Conservation (phyloP, 495 filamentous ascomycete species). For the Podospora sp. region DNA sequence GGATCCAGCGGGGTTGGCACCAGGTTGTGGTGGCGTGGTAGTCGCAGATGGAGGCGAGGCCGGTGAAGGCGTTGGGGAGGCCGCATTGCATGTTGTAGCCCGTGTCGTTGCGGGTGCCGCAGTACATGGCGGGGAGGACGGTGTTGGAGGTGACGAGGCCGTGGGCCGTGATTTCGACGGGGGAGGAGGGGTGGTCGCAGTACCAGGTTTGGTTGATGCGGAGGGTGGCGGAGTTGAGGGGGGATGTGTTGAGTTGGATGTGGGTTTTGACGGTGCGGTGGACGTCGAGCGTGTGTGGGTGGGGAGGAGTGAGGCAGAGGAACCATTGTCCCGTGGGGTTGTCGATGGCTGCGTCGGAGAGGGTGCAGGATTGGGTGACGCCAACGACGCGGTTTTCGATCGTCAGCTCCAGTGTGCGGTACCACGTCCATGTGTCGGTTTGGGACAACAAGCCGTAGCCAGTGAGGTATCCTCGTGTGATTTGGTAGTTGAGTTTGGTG, state of each 20-base stretch:
- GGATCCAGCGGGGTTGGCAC: no score
- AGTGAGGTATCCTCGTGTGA: not conserved
- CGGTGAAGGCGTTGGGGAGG: no score
- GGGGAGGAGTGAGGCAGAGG: constrained; percentile 3
- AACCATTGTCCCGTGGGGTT: not conserved
- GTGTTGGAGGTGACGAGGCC: not conserved
- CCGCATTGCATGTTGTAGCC: no score
- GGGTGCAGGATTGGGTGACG: not conserved
- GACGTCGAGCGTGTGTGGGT: not conserved
- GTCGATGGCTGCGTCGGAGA: constrained; percentile 2
- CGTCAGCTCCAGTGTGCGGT: constrained; percentile 5
- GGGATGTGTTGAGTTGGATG: constrained; percentile 8
- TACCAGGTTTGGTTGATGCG: constrained; percentile 13
- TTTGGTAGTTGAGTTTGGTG: not conserved
- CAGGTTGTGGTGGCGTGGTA: no score
- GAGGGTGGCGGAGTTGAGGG: not conserved
- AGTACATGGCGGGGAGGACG: not conserved
- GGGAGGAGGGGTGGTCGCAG: constrained; percentile 6
- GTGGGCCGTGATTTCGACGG: constrained; percentile 12
- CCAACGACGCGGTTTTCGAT: not conserved
- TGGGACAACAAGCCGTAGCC: no score
- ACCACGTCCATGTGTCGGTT: not conserved
- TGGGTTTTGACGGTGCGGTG: not conserved
- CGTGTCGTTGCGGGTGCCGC: not conserved
- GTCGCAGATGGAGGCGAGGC: no score